These are phyloP conservation scores for Aspergillus transmontanensis DNA, from an alignment of 2,329 filamentous ascomycete species.

Conservation along the genomic window DNA sequence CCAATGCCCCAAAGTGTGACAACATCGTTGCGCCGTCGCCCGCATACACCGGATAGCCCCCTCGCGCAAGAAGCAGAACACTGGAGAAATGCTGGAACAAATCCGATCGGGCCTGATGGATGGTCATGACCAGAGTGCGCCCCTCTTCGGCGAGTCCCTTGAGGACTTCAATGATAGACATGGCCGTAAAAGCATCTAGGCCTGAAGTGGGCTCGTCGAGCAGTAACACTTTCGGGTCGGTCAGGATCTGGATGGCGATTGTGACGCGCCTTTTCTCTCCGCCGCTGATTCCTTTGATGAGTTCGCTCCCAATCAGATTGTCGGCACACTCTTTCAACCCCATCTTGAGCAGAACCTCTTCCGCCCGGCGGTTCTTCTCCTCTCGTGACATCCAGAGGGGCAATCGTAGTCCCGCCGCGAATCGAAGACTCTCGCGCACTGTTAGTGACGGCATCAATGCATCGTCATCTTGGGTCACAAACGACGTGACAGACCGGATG, in stretches of 20 bases:
- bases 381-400: constrained; percentile 69
- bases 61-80: constrained; percentile 69
- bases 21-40: constrained; percentile 67
- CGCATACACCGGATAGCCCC: constrained; percentile 69
- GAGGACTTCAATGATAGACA: constrained; percentile 74
- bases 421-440: constrained; percentile 72
- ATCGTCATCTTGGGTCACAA: constrained; percentile 78
- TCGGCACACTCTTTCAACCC: constrained; percentile 78
- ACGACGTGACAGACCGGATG: constrained; percentile 71
- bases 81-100: constrained; percentile 72
- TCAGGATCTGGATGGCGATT: constrained; percentile 76
- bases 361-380: constrained; percentile 68
- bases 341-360: constrained; percentile 73
- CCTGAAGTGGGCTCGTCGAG: constrained; percentile 78
- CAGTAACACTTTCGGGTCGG: constrained; percentile 71
- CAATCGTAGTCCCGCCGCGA: constrained; percentile 70
- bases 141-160: constrained; percentile 71
- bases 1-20: constrained; percentile 61
- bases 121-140: constrained; percentile 73
- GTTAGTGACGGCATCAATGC: constrained; percentile 73
- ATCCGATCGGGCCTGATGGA: constrained; percentile 75
- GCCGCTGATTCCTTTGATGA: constrained; percentile 77
- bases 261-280: constrained; percentile 78
- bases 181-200: constrained; percentile 75
- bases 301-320: constrained; percentile 70